Evolutionary conservation across 2,329 filamentous ascomycete genomes (phyloP).

Genomic region (Pyrenophora graminea): DNA sequence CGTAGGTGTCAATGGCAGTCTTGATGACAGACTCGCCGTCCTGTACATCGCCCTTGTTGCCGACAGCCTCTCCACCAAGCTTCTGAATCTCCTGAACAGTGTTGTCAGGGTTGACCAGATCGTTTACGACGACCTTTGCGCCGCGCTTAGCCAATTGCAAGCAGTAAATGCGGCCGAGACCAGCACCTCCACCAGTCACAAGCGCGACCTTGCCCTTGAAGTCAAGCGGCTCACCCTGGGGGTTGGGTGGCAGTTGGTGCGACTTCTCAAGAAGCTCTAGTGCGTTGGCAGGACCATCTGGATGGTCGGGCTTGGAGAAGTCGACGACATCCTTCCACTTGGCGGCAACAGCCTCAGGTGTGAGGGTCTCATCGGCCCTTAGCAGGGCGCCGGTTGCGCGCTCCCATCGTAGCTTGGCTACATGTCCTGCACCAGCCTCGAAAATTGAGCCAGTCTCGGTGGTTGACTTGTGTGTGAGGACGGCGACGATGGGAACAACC

Average conservation of each 20-base stretch:
- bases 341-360: conserved; percentile 81
- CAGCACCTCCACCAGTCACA: conserved; percentile 45
- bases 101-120: conserved; percentile 87
- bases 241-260: conserved; percentile 35
- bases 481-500: conserved; percentile 91
- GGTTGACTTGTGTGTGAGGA: conserved; percentile 84
- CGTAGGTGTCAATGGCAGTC: conserved; percentile 89
- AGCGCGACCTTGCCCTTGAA: conserved; percentile 47
- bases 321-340: conserved; percentile 89
- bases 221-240: conserved; percentile 38
- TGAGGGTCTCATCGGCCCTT: conserved; percentile 86
- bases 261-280: conserved; percentile 64
- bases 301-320: conserved; percentile 83
- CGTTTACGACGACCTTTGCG: conserved; percentile 89
- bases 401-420: conserved; percentile 95
- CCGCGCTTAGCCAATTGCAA: conserved; percentile 85
- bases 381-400: conserved; percentile 85
- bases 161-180: conserved; percentile 87
- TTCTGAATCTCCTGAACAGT: conserved; percentile 93
- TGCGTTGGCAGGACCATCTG: conserved; percentile 85
- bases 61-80: conserved; percentile 83
- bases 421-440: conserved; percentile 88
- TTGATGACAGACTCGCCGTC: conserved; percentile 92
- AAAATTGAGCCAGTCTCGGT: conserved; percentile 89
- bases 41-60: conserved; percentile 90